Percentiles rank a stretch among this genome's conserved stretches.
Evolutionary conservation across 169 alveolate species (phyloP).

Genomic region (Eimeria necatrix): DNA sequence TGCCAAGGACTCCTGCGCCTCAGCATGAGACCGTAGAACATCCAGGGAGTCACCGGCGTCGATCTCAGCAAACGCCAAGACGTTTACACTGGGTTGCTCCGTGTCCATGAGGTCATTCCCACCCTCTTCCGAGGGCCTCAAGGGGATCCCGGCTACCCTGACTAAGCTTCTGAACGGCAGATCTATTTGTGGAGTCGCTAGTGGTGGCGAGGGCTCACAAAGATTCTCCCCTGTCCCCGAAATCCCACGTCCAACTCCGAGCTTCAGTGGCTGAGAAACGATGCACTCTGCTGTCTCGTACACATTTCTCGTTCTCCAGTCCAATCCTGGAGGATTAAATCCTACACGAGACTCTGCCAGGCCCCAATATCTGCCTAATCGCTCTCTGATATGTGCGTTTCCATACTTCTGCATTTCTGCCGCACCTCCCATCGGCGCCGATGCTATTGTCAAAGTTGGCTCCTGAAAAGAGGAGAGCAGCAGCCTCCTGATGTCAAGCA

Average conservation of each 20-base stretch:
- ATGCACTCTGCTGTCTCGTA: too few species aligned
- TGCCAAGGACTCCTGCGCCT: background rate
- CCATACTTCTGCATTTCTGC: too few species aligned
- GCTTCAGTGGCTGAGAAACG: too few species aligned
- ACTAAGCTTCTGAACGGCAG: background rate
- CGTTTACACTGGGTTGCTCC: background rate
- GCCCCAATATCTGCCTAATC: too few species aligned
- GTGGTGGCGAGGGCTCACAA: background rate
- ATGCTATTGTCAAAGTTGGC: too few species aligned
- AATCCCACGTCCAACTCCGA: too few species aligned
- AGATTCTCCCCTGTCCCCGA: background rate
- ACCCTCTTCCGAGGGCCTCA: constrained; percentile 3
- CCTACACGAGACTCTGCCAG: too few species aligned
- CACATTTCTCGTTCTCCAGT: too few species aligned
- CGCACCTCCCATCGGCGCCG: too few species aligned
- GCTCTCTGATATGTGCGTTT: too few species aligned
- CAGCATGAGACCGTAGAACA: background rate
- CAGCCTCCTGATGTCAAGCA: background rate
- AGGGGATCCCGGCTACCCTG: background rate
- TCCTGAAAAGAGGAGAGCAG: background rate
- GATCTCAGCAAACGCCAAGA: background rate
- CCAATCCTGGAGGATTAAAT: too few species aligned
- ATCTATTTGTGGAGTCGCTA: background rate
- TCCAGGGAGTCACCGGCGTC: background rate
- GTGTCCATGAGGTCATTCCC: background rate